These are phyloP conservation scores for Fusarium protoensiforme DNA, from an alignment of 2,329 filamentous ascomycete species.

Conservation along the genomic window DNA sequence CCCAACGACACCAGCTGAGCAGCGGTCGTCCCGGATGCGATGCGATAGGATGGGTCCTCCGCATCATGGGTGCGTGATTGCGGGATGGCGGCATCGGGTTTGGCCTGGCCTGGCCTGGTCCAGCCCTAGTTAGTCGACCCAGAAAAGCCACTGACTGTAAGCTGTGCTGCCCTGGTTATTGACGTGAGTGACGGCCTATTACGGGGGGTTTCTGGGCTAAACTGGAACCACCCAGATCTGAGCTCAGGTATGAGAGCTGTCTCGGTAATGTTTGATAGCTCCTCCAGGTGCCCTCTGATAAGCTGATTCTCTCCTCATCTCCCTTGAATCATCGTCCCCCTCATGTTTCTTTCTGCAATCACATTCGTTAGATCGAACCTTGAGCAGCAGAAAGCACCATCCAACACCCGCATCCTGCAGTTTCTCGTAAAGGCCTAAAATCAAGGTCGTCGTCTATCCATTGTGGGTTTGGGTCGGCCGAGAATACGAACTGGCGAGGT, in stretches of 20 bases:
- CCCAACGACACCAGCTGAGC: conserved; percentile 28
- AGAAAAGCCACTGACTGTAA: conserved; percentile 4
- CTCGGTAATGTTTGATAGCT: not conserved
- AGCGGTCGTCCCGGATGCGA: conserved; percentile 29
- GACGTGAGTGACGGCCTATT: not conserved
- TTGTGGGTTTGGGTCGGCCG: conserved; percentile 26
- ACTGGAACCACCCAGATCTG: not conserved
- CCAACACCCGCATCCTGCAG: conserved; percentile 6
- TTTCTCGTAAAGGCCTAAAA: conserved; percentile 21
- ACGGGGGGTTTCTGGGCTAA: not conserved
- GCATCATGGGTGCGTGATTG: conserved; percentile 33
- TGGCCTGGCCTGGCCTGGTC: not conserved
- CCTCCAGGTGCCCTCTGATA: not conserved
- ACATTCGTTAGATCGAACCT: not conserved
- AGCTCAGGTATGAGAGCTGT: not conserved
- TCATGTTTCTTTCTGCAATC: not conserved
- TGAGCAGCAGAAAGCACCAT: conserved; percentile 8
- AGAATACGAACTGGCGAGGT: conserved; percentile 44
- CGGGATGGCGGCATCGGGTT: conserved; percentile 30
- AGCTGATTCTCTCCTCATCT: not conserved
- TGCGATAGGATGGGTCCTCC: conserved; percentile 20
- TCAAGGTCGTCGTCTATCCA: conserved; percentile 16
- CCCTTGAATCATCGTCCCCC: not conserved
- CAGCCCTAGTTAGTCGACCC: conserved; percentile 6
- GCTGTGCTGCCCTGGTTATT: not conserved